Percentiles rank a stretch among this genome's conserved stretches.
Evolutionary conservation across 2,329 filamentous ascomycete species (phyloP).

Genomic region (Cylindrodendrum hubeiense): DNA sequence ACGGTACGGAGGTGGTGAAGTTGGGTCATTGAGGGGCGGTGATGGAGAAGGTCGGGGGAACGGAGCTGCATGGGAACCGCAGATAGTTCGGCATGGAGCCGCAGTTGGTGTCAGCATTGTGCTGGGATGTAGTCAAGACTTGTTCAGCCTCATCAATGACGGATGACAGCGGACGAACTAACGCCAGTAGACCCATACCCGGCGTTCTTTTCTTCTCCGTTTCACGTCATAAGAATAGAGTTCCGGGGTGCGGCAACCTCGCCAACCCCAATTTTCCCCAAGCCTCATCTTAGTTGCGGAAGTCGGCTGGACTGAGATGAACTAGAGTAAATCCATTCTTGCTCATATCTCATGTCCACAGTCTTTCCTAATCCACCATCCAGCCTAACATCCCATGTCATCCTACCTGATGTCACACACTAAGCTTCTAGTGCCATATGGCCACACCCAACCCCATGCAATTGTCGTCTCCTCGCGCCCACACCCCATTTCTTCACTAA

Average conservation of each 20-base stretch:
- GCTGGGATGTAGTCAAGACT: not conserved
- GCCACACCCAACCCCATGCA: no score
- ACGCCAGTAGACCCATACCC: not conserved
- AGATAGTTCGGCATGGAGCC: constrained; percentile 6
- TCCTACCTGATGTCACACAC: not conserved
- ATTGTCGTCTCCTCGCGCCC: no score
- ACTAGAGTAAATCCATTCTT: not conserved
- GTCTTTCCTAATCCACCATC: not conserved
- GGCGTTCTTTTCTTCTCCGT: not conserved
- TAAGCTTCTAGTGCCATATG: not conserved
- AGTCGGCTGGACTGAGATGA: not conserved
- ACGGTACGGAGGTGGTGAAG: not conserved
- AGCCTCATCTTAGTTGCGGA: not conserved
- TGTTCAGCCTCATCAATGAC: not conserved
- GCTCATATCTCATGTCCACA: not conserved
- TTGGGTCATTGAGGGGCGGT: not conserved
- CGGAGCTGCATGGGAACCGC: constrained; percentile 8
- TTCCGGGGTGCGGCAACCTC: not conserved
- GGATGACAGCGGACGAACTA: not conserved
- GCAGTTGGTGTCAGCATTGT: not conserved
- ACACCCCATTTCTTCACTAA: no score
- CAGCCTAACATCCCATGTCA: not conserved
- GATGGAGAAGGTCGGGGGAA: not conserved
- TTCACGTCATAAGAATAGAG: not conserved
- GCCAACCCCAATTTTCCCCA: not conserved